Base-by-base conservation (phyloP, 2,329 filamentous ascomycete species). In the Monilinia polystroma region DNA sequence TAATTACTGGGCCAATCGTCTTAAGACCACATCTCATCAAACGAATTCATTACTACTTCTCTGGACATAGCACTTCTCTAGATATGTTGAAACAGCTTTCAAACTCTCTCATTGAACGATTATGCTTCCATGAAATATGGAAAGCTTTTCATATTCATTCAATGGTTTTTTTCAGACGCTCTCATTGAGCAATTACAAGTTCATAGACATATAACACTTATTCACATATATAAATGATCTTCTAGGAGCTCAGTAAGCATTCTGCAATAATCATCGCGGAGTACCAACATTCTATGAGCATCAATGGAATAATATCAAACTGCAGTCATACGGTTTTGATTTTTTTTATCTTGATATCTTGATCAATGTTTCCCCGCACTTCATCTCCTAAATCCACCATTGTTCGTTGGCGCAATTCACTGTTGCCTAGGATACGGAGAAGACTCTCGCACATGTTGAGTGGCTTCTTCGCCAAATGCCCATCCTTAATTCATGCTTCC, bases 301-400 rank as follows among this genome's bases (percentile, higher is more conserved):
- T 4, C 16, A 12, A 18, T 26, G n/a, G 26, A 6, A 23, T 35
- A 11, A 38, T n/a, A 38, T 20, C 6, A 60, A 38, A 18, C 4
- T 51, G 29, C 45, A 60, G 58, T 38, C 32, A 4, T 18, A 38
- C 6, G 29, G 20, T 60, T 51, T 51, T 8, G 6, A 18, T 38
- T 60, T 51, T 32, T 32, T 51, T 60, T 60, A 18, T 45, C 23
- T 41, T 38, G 45, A 51, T 45, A 60, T 51, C 4, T 20, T 38
- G 32, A 51, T 38, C 7, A 3, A 51, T 60, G 58, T 38, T 51
- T 49, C 58, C 57, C 58, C 45, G 58, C 58, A 51, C 29, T 60
- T 51, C 29, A 51, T 51, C 29, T 60, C 58, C 29, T 4, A 10
- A 26, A 20, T 7, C 16, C n/a, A 26, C 20, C n/a, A 38, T 29